Conservation (phyloP, 495 filamentous ascomycete genomes). For the Neurospora sp. region DNA sequence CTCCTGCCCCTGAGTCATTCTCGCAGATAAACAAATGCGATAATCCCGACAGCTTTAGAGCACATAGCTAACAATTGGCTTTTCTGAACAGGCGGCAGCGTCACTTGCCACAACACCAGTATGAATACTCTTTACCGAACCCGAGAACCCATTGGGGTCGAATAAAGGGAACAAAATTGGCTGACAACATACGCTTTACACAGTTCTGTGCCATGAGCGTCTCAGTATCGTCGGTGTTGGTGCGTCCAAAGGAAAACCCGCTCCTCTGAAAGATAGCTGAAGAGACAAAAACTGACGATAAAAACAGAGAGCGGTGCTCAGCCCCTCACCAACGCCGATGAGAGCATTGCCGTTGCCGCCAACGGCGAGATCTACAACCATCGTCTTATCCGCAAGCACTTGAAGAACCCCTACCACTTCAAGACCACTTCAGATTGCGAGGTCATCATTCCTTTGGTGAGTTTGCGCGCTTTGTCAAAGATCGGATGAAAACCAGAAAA, state of each 20-base stretch:
- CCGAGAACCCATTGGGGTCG: not conserved
- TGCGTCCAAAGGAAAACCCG: not conserved
- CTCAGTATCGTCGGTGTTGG: conserved; percentile 93
- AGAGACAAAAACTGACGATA: not conserved
- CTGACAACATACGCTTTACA: conserved; percentile 12
- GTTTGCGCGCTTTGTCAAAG: conserved; percentile 13
- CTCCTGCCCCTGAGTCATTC: conserved; percentile 11
- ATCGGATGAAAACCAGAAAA: not conserved
- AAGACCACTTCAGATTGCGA: conserved; percentile 98
- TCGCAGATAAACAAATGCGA: conserved; percentile 6
- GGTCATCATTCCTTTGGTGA: conserved; percentile 92
- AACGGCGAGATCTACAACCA: conserved; percentile 99
- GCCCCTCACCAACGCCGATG: conserved; percentile 85
- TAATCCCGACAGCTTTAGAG: conserved; percentile 1
- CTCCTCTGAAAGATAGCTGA: not conserved
- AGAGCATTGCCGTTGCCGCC: conserved; percentile 81
- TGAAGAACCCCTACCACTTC: conserved; percentile 78
- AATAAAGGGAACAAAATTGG: not conserved
- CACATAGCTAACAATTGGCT: conserved; percentile 10
- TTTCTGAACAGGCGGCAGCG: conserved; percentile 63
- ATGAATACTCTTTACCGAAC: conserved; percentile 14
- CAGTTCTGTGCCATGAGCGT: conserved; percentile 95
- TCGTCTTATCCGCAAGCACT: conserved; percentile 73
- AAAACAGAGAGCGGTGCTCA: conserved; percentile 68
- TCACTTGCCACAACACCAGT: conserved; percentile 84